Conservation (phyloP, 768 basidiomycete species). For the Russula ochroleuca region DNA sequence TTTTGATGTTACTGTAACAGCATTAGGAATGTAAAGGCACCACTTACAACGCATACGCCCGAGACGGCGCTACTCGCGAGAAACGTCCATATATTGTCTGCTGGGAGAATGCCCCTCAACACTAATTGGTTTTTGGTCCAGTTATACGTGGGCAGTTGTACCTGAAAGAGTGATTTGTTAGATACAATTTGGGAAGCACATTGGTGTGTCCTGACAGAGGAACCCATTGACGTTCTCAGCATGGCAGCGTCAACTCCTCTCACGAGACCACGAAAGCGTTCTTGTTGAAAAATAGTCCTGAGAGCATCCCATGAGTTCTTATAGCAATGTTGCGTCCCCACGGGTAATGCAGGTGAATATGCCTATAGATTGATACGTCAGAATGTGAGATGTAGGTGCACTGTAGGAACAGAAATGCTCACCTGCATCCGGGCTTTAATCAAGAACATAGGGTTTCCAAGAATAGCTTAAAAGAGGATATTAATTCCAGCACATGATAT, state of each 20-base stretch:
- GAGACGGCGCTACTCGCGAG: conserved; percentile 84
- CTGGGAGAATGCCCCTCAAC: conserved; percentile 59
- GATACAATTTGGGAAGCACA: not conserved
- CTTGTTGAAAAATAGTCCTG: conserved; percentile 68
- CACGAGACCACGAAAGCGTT: conserved; percentile 73
- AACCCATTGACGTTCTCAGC: conserved; percentile 91
- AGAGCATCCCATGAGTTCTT: conserved; percentile 80
- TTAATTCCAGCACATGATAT: not conserved
- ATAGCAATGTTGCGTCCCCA: conserved; percentile 93
- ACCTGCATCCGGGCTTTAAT: conserved; percentile 99
- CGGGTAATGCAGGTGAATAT: conserved; percentile 90
- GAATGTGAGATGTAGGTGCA: conserved; percentile 4
- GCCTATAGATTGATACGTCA: conserved; percentile 46
- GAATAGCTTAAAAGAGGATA: conserved; percentile 43
- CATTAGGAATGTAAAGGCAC: not conserved
- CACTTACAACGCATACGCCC: conserved; percentile 83
- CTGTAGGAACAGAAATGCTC: conserved; percentile 13
- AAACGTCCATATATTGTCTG: conserved; percentile 82
- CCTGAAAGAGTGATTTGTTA: conserved; percentile 42
- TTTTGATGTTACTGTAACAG: conserved; percentile 8
- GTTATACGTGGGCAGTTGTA: conserved; percentile 95
- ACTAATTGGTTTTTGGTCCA: conserved; percentile 83
- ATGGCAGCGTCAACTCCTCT: conserved; percentile 94
- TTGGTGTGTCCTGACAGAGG: conserved; percentile 49
- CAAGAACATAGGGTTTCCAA: conserved; percentile 90